Conservation (phyloP, 768 basidiomycete species). For the Jaapia argillacea region DNA sequence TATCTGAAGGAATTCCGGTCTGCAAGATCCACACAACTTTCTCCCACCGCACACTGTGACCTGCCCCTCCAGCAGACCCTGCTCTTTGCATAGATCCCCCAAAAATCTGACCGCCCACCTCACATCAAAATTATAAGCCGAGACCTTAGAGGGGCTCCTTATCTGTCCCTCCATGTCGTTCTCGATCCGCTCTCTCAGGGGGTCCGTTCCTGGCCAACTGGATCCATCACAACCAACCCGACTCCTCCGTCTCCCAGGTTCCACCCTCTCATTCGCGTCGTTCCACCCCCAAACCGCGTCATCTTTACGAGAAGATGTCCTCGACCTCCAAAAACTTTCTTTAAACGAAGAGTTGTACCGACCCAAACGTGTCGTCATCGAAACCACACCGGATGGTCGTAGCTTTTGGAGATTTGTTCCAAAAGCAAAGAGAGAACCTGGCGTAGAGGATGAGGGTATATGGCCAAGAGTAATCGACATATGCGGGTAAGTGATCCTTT, state of each 20-base stretch:
- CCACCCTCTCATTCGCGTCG: slow-evolving; percentile 61
- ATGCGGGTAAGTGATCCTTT: slow-evolving; percentile 46
- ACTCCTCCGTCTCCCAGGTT: slow-evolving; percentile 47
- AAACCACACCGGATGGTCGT: slow-evolving; percentile 37
- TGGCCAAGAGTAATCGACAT: slow-evolving; percentile 63
- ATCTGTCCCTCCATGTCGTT: too few species aligned
- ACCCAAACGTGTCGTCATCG: slow-evolving; percentile 68
- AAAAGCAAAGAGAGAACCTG: slow-evolving; percentile 46
- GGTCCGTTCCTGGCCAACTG: slow-evolving; percentile 52
- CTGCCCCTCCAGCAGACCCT: too few species aligned
- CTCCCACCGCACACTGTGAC: too few species aligned
- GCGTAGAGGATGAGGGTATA: slow-evolving; percentile 51
- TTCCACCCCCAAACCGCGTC: slow-evolving; percentile 62
- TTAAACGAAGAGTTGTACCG: slow-evolving; percentile 37
- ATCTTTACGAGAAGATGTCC: slow-evolving; percentile 16
- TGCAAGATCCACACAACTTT: too few species aligned
- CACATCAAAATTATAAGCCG: too few species aligned
- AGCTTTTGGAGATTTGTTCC: slow-evolving; percentile 76
- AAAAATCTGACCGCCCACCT: too few species aligned
- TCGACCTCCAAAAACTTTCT: slow-evolving; percentile 30
- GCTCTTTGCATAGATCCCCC: too few species aligned
- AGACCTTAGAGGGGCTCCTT: too few species aligned
- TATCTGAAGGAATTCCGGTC: too few species aligned
- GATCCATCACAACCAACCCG: slow-evolving; percentile 54
- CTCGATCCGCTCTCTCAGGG: too few species aligned